Percentiles rank a stretch among this genome's conserved stretches.
Evolutionary conservation across 1,284 basidiomycete species (phyloP).

Genomic region (Wallemia hederae): DNA sequence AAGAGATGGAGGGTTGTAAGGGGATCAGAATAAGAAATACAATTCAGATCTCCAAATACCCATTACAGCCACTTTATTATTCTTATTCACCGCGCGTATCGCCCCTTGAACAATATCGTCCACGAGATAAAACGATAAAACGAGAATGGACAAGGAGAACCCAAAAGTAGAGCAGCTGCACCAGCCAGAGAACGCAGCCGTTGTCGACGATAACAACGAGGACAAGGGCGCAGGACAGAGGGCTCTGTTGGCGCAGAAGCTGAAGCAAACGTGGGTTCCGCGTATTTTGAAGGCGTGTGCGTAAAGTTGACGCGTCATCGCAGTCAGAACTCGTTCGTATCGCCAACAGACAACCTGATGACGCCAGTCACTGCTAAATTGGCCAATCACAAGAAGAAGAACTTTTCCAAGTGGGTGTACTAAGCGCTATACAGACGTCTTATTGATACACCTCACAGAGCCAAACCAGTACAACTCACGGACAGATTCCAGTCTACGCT

Average conservation of each 20-base stretch:
- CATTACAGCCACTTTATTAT: no score
- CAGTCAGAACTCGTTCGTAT: slow-evolving; percentile 27
- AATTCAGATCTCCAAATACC: no score
- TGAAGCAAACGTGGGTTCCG: slow-evolving; percentile 46
- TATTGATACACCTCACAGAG: not conserved
- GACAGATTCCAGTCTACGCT: not conserved
- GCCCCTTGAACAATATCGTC: not conserved
- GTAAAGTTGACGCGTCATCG: not conserved
- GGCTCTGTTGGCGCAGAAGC: slow-evolving; percentile 57
- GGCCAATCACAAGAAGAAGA: slow-evolving; percentile 61
- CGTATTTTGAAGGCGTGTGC: not conserved
- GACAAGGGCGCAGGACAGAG: slow-evolving; percentile 53
- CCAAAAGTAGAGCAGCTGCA: not conserved
- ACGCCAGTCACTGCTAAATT: slow-evolving; percentile 74
- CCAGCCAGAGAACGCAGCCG: slow-evolving; percentile 9
- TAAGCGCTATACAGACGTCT: not conserved
- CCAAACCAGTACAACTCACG: not conserved
- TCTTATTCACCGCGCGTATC: not conserved
- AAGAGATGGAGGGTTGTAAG: no score
- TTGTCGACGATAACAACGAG: slow-evolving; percentile 20
- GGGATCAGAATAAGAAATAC: no score
- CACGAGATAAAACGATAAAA: not conserved
- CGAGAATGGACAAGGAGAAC: not conserved
- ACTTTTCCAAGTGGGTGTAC: slow-evolving; percentile 48
- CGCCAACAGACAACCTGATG: slow-evolving; percentile 75